Evolutionary conservation across 257 asterid species (phyloP).

Genomic region (Petunia secreta): DNA sequence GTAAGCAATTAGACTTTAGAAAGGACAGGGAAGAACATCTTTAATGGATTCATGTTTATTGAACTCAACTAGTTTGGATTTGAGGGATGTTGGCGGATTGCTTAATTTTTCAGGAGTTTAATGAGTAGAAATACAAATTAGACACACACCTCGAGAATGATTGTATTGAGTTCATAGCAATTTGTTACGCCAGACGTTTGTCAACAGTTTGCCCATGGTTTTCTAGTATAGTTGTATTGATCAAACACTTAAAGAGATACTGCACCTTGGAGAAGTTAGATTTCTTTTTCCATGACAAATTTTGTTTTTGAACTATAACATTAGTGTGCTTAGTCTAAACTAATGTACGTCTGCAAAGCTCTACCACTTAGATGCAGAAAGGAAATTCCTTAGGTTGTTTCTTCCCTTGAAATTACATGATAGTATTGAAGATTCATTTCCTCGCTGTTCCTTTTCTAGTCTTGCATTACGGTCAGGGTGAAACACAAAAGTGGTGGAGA

Average conservation of each 20-base stretch:
- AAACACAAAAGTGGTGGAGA: not conserved
- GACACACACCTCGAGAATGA: not conserved
- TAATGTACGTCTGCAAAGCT: not conserved
- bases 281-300: not conserved
- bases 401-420: not conserved
- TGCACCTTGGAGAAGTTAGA: not conserved
- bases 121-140: not conserved
- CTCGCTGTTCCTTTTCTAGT: not conserved
- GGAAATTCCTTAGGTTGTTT: not conserved
- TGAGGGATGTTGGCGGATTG: not conserved
- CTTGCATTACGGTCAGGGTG: not conserved
- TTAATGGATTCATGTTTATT: not conserved
- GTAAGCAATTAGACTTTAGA: not conserved
- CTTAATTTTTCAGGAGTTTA: not conserved
- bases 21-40: not conserved
- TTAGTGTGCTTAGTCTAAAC: no score
- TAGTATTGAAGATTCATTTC: not conserved
- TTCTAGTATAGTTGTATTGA: no score
- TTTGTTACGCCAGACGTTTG: not conserved
- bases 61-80: not conserved
- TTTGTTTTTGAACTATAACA: no score
- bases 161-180: not conserved
- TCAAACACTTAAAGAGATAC: no score
- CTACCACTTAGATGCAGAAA: not conserved
- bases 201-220: not conserved